Conservation (phyloP, 2,329 filamentous ascomycete species). For the Davidsoniella eucalypti region DNA sequence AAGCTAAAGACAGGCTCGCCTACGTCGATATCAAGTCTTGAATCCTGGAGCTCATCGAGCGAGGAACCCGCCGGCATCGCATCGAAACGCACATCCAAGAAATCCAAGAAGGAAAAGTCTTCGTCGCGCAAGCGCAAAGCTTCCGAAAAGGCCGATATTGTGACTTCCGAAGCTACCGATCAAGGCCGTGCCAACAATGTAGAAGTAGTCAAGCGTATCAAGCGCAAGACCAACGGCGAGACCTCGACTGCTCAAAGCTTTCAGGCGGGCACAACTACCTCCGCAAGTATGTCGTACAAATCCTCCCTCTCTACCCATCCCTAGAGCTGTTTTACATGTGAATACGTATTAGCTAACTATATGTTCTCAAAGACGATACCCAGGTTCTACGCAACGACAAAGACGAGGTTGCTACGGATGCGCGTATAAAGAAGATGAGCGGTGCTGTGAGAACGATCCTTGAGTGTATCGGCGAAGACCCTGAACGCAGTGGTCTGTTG, state of each 20-base stretch:
- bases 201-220: constrained; percentile 7
- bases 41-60: constrained; percentile 8
- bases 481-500: constrained; percentile 45
- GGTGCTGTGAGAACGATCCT: constrained; percentile 49
- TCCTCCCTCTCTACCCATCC: neutral
- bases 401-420: constrained; percentile 12
- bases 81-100: constrained; percentile 8
- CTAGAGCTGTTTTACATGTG: neutral
- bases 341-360: neutral
- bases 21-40: neutral
- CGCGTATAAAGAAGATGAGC: constrained; percentile 40
- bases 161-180: constrained; percentile 9
- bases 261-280: neutral
- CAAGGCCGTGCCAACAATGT: neutral
- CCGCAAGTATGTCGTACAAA: neutral
- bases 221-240: constrained; percentile 3
- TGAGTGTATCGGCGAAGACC: constrained; percentile 53
- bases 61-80: constrained; percentile 10
- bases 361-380: neutral
- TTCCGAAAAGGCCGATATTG: constrained; percentile 27
- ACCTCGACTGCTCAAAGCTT: neutral
- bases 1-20: constrained; percentile 4
- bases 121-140: constrained; percentile 17
- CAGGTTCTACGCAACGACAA: constrained; percentile 9
- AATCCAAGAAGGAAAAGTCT: constrained; percentile 11